Evolutionary conservation across 139 green algal genomes (phyloP), one percentile per base, ranked within the genome.

Genomic region (Nannochloris sp.): DNA sequence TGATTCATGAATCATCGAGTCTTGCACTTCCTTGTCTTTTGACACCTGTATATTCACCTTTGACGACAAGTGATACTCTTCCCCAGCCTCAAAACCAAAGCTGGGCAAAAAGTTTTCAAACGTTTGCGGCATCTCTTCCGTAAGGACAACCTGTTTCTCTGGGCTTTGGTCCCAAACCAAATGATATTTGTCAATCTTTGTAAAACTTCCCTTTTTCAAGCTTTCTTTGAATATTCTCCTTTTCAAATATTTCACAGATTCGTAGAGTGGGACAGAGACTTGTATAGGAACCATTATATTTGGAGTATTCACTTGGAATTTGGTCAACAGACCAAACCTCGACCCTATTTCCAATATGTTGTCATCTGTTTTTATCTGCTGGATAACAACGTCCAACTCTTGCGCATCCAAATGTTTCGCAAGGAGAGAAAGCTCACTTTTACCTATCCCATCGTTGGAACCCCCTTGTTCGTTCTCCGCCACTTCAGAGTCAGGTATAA

Each of bases 231-330:
- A 44, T 23, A 72, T 65, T 43, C 69, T 45, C 8, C 70, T 64
- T 59, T 72, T 77, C 17, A 77, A 36, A 57, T 68, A 77, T 17
- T 71, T 63, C 1, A 77, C 59, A 14, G 62, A 66, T 37, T 56
- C 44, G 25, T 65, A 72, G 44, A 71, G 46, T 13, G 69, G 69
- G 4, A 63, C 69, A 25, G 65, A 45, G 28, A 76, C 69, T 36
- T 59, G 28, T 6, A 76, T 49, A 40, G 53, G 30, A 12, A 8
- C 9, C 46, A 28, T 25, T 59, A 20, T 37, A 1, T n/a, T 10
- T 43, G 14, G n/a, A 11, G n/a, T 10, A 17, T 46, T 43, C 13
- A 68, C 44, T 14, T 40, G 31, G 26, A 76, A 76, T 26, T 62
- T 56, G 11, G 68, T 57, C 8, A 76, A 55, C 48, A 66, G 31